Conservation (phyloP, 441 rosid genomes). For the Populus trichocarpa region DNA sequence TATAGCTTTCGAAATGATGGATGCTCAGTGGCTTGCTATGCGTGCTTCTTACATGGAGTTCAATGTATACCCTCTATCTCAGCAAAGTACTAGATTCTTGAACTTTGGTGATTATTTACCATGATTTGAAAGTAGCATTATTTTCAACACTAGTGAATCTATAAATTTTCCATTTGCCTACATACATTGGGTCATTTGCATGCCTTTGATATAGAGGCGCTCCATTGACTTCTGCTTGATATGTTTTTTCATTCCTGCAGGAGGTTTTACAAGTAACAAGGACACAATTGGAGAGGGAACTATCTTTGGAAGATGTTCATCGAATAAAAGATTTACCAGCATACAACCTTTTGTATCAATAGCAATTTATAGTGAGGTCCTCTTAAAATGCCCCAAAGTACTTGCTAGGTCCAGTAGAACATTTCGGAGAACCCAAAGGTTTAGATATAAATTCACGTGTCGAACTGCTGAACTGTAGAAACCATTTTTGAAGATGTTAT, state of each 20-base stretch:
- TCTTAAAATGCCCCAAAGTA: not conserved
- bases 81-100: not conserved
- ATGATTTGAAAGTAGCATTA: not conserved
- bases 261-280: conserved; percentile 79
- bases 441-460: not conserved
- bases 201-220: not conserved
- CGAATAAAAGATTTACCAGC: conserved; percentile 79
- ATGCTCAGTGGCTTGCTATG: conserved; percentile 99
- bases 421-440: not conserved
- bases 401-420: not conserved
- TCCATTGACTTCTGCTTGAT: not conserved
- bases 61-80: conserved; percentile 48
- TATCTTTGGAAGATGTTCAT: conserved; percentile 68
- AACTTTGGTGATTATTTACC: not conserved
- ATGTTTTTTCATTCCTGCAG: conserved; percentile 35
- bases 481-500: not conserved
- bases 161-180: not conserved
- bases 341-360: conserved; percentile 65
- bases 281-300: conserved; percentile 79
- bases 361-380: not conserved
- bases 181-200: not conserved
- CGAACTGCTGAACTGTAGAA: not conserved
- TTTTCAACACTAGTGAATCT: not conserved
- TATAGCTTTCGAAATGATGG: conserved; percentile 93
- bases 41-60: conserved; percentile 98